Conservation (phyloP, 2,329 filamentous ascomycete genomes). For the Sclerotiophoma versabilis region DNA sequence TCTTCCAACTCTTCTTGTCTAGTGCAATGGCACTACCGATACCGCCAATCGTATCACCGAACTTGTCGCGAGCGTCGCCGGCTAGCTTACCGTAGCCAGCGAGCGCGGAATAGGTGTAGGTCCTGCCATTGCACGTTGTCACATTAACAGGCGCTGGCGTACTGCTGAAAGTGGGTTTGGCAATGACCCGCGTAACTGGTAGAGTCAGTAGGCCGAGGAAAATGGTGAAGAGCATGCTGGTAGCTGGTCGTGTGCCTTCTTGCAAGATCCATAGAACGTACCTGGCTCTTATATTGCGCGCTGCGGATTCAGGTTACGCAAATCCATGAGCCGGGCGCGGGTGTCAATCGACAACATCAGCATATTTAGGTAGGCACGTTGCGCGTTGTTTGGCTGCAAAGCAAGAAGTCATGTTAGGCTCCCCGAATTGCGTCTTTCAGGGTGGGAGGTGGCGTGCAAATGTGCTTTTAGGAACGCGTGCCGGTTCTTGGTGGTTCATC, state of each 20-base stretch:
- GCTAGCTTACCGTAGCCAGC: constrained; percentile 71
- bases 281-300: constrained; percentile 19
- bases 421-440: constrained; percentile 7
- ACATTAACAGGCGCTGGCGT: constrained; percentile 27
- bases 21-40: constrained; percentile 72
- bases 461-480: constrained; percentile 17
- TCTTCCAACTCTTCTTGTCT: constrained; percentile 66
- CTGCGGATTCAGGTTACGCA: constrained; percentile 16
- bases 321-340: constrained; percentile 11
- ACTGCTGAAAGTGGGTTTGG: constrained; percentile 22
- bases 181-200: constrained; percentile 21
- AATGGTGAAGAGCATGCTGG: constrained; percentile 29
- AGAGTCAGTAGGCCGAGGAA: constrained; percentile 29
- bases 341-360: background rate
- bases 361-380: constrained; percentile 19
- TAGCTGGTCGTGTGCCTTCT: constrained; percentile 9
- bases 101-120: constrained; percentile 71
- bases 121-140: constrained; percentile 65
- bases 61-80: constrained; percentile 67
- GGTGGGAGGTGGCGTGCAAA: constrained; percentile 17
- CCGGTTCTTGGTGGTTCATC: constrained; percentile 13
- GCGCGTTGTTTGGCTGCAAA: constrained; percentile 25
- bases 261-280: background rate
- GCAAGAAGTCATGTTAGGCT: background rate
- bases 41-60: constrained; percentile 72